Evolutionary conservation across 305 asterid genomes (phyloP), one percentile per base, ranked within the genome.

Genomic region (Ruellia speciosa): DNA sequence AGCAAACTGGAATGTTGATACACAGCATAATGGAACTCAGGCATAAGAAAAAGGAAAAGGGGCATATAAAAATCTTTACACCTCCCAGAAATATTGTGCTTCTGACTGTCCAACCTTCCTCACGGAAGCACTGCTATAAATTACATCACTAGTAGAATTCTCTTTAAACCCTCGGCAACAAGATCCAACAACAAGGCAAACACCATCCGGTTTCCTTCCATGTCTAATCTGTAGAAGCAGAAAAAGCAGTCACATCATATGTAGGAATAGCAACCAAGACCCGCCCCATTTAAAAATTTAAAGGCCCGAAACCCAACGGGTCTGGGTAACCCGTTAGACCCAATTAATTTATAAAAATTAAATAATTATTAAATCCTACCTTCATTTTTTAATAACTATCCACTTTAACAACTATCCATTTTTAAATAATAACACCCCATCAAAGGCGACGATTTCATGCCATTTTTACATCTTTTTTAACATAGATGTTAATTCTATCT

Each of bases 21-120:
- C 55, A 43, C 16, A 43, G 7, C 39, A 48, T 52, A 34, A 24
- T 40, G 31, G 40, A 24, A 24, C 31, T 40, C 37, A 34, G 12
- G 3, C 4, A 3, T 9, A 14, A 0, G 12, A 34, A 54, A 18
- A 33, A 35, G 14, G 49, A 5, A 45, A 15, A 52, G 40, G 45
- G 49, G 34, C 47, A 61, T 43, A 15, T 31, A 28, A 18, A 18
- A 68, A 50, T 60, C 14, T 18, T 49, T 57, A 62, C 55, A 90
- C 96, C 98, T 90, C 98, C 98, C 98, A 90, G 64, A 90, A 90
- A 69, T 87, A 90, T 58, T 90, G 98, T 46, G 73, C 96, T 71
- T 76, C 64, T 13, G 96, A 81, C 64, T 72, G 67, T 58, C 96
- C 92, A 65, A 80, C 88, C 18, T 64, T 72, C 68, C 81, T 90